Percentiles rank a stretch among this genome's conserved stretches.
These are phyloP conservation scores for Castanea crenata DNA, from an alignment of 306 rosid genomes.

Conservation along the genomic window DNA sequence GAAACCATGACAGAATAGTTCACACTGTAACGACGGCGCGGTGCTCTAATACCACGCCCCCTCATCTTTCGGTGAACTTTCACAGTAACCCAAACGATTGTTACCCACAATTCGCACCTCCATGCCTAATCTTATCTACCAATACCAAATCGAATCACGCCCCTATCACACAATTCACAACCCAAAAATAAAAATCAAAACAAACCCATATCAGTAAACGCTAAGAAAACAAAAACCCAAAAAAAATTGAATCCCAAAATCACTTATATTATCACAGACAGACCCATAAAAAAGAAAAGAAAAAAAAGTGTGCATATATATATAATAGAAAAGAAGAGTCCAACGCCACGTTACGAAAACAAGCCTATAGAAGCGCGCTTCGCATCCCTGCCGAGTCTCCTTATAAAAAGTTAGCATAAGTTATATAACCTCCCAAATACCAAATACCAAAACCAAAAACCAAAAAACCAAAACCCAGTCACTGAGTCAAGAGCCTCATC, in stretches of 20 bases:
- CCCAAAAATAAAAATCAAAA: no score
- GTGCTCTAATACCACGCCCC: no score
- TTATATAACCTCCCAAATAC: background rate
- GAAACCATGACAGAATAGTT: no score
- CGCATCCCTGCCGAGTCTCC: slow-evolving; percentile 17
- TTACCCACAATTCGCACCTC: slow-evolving; percentile 4
- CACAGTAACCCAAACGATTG: no score
- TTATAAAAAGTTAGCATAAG: background rate
- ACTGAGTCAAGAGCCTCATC: background rate
- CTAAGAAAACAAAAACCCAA: no score
- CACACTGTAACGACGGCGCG: no score
- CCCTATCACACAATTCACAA: background rate
- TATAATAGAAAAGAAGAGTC: background rate
- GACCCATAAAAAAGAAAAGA: no score
- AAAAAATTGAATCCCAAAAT: no score
- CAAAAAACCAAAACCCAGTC: background rate
- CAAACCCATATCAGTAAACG: no score
- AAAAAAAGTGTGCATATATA: background rate
- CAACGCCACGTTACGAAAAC: slow-evolving; percentile 16
- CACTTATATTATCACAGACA: background rate
- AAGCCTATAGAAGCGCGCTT: slow-evolving; percentile 30
- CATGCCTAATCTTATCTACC: background rate
- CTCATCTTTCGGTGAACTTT: no score
- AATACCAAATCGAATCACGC: background rate
- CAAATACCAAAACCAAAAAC: background rate